phyloP scores from a whole-genome alignment of 164 flowering plant genomes.

The Vitis riparia region DNA sequence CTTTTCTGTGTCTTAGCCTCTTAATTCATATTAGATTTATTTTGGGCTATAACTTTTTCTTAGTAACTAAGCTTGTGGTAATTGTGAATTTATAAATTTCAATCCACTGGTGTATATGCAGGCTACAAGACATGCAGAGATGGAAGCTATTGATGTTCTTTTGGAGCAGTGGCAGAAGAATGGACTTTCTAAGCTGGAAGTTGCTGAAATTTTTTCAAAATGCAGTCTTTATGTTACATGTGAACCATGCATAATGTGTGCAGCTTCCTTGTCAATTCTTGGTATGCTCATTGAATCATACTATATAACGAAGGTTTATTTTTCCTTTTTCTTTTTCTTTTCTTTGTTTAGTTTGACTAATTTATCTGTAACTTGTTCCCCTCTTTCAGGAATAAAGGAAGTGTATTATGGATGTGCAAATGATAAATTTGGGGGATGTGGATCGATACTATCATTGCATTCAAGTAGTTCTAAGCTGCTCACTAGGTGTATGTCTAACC shows the following conservation, averaged over 20 bases:
- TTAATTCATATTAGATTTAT: too few species aligned
- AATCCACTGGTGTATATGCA: constrained; percentile 15
- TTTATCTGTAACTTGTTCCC: neutral
- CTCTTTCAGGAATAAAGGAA: constrained; percentile 64
- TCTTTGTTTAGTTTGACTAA: neutral
- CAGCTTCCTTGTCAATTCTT: constrained; percentile 76
- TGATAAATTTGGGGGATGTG: constrained; percentile 97
- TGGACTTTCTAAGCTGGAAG: constrained; percentile 58
- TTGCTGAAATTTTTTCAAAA: constrained; percentile 56
- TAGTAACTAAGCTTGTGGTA: neutral
- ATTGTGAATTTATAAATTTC: neutral
- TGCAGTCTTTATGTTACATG: constrained; percentile 90
- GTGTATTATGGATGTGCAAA: constrained; percentile 92
- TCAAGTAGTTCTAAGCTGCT: constrained; percentile 29
- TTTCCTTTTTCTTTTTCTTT: neutral
- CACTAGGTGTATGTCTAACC: constrained; percentile 29
- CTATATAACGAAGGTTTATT: neutral
- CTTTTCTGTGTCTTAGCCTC: neutral
- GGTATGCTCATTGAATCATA: constrained; percentile 41
- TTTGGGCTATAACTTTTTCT: neutral
- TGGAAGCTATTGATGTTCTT: constrained; percentile 86
- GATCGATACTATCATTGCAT: constrained; percentile 84
- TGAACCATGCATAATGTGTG: constrained; percentile 99
- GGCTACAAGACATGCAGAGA: constrained; percentile 97
- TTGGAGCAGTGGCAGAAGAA: constrained; percentile 65